phyloP scores from a whole-genome alignment of 306 rosid species.

The Carpinus viminea region DNA sequence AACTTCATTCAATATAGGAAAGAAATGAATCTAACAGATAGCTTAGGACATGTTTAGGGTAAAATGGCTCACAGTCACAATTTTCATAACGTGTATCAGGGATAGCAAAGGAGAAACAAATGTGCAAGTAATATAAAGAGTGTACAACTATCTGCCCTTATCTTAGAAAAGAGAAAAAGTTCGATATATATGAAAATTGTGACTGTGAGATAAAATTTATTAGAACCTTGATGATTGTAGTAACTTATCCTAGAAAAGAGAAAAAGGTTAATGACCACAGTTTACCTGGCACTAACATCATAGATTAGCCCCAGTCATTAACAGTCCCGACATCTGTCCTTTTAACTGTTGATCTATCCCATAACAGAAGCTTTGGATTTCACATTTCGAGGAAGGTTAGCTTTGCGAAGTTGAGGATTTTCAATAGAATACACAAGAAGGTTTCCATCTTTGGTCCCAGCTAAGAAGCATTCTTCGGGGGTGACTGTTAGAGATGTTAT shows the following conservation, averaged over 20 bases:
- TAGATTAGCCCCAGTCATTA: slow-evolving; percentile 36
- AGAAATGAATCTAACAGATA: background rate
- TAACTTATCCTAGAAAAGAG: background rate
- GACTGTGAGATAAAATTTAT: background rate
- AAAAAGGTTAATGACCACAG: slow-evolving; percentile 17
- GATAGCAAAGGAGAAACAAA: too few relatives aligned
- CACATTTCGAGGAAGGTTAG: slow-evolving; percentile 47
- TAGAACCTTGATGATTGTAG: background rate
- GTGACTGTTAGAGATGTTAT: slow-evolving; percentile 84
- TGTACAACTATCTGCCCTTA: too few relatives aligned
- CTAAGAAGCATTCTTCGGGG: slow-evolving; percentile 92
- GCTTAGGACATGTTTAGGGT: background rate
- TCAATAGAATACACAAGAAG: slow-evolving; percentile 90
- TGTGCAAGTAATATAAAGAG: too few relatives aligned
- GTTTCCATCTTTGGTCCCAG: slow-evolving; percentile 91
- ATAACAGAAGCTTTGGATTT: slow-evolving; percentile 50
- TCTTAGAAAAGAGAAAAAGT: too few relatives aligned
- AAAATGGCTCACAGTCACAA: background rate
- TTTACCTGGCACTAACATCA: slow-evolving; percentile 57
- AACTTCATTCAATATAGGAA: background rate
- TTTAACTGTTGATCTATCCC: slow-evolving; percentile 32
- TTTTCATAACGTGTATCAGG: background rate
- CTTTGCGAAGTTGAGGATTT: slow-evolving; percentile 76
- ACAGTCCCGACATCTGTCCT: slow-evolving; percentile 29
- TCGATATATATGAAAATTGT: too few relatives aligned